These are phyloP conservation scores for Chalciporus sphaerocephalus DNA, from an alignment of 768 basidiomycete genomes.

Conservation along the genomic window DNA sequence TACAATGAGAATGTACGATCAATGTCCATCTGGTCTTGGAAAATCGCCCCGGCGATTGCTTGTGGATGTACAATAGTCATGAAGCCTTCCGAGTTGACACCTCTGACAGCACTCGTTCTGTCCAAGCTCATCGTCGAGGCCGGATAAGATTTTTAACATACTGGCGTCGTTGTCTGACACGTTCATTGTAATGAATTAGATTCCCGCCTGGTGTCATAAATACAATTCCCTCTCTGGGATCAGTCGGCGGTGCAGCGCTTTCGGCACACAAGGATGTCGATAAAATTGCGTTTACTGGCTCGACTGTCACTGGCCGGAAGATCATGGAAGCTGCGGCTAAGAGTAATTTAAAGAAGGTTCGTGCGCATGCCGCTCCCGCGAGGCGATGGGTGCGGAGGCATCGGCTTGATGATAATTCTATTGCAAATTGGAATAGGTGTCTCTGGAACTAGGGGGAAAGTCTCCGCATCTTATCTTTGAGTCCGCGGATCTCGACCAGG, in stretches of 20 bases:
- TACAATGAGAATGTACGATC: conserved; percentile 2
- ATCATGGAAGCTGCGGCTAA: conserved; percentile 90
- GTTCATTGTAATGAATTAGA: conserved; percentile 35
- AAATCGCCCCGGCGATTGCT: conserved; percentile 88
- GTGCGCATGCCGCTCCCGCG: conserved; percentile 26
- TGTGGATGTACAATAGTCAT: conserved; percentile 91
- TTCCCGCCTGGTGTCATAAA: conserved; percentile 93
- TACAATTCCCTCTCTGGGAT: conserved; percentile 77
- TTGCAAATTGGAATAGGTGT: conserved; percentile 57
- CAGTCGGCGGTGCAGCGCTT: conserved; percentile 81
- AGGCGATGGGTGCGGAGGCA: conserved; percentile 16
- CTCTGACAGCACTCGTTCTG: conserved; percentile 77
- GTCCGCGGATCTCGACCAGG: conserved; percentile 82
- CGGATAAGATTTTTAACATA: conserved; percentile 47
- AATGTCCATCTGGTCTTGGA: conserved; percentile 62
- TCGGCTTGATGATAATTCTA: conserved; percentile 7
- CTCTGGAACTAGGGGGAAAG: conserved; percentile 93
- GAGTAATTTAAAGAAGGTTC: conserved; percentile 89
- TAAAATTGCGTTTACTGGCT: conserved; percentile 95
- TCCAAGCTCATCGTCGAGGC: conserved; percentile 80
- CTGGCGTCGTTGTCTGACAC: conserved; percentile 10
- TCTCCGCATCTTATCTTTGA: conserved; percentile 87
- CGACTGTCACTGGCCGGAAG: conserved; percentile 82
- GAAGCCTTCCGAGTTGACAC: conserved; percentile 89
- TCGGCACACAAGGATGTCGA: conserved; percentile 81